Evolutionary conservation across 345 rosid species (phyloP).

Genomic region (Eucalyptus melliodora): DNA sequence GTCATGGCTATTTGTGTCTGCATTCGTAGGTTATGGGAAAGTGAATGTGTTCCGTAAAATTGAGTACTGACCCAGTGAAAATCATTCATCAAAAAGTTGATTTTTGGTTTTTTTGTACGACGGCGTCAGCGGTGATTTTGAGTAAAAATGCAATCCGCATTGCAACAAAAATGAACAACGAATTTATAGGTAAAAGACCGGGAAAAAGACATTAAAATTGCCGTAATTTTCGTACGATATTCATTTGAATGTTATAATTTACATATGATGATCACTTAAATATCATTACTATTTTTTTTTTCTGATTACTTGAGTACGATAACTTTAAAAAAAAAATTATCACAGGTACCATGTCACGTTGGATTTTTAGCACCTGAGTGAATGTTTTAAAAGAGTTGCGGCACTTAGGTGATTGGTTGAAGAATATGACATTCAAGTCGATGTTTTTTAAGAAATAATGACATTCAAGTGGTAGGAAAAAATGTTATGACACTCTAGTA

Average conservation of each 20-base stretch:
- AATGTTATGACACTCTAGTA: rapidly evolving
- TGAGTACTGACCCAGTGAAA: no score
- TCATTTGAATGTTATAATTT: no score
- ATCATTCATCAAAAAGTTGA: neutral
- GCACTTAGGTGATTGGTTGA: rapidly evolving
- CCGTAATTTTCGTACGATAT: rapidly evolving
- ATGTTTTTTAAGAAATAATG: rapidly evolving
- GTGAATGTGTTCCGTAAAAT: no score
- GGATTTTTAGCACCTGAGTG: rapidly evolving
- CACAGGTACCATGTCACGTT: rapidly evolving
- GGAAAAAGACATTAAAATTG: no score
- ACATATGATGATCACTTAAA: rapidly evolving
- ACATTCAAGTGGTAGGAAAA: no score
- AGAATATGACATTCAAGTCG: rapidly evolving
- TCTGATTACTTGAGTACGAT: no score
- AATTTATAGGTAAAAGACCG: neutral
- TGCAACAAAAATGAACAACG: neutral
- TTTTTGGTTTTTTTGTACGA: neutral
- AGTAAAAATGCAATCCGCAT: neutral
- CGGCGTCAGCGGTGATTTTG: neutral
- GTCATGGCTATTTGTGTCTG: no score
- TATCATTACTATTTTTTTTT: no score
- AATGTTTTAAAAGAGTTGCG: no score
- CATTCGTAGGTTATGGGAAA: no score
- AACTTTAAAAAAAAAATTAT: no score